A percentile compares a stretch with the other conserved stretches of the same genome.
phyloP scores from a whole-genome alignment of 148 eudicot species.

The Cornus florida region DNA sequence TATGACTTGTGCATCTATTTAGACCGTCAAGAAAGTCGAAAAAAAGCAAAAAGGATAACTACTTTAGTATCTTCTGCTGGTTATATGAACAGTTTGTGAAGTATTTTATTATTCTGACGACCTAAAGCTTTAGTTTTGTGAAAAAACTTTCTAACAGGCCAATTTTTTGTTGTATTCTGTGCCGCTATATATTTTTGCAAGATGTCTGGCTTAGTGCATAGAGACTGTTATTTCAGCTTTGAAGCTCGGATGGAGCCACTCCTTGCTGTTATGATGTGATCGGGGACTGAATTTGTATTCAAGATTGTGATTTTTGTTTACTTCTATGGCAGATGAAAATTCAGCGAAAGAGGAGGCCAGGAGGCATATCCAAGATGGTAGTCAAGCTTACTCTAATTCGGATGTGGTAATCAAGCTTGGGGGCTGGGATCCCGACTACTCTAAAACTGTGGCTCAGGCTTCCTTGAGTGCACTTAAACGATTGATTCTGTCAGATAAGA shows the following conservation, averaged over 20 bases:
- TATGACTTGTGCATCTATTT: too few relatives aligned
- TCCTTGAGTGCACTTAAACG: conserved; percentile 88
- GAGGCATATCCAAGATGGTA: conserved; percentile 50
- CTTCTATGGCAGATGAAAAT: conserved; percentile 60
- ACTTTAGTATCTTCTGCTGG: too few relatives aligned
- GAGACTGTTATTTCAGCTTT: not conserved
- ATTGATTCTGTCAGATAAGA: conserved; percentile 75
- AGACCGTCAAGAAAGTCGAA: too few relatives aligned
- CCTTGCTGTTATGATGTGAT: not conserved
- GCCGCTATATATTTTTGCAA: not conserved
- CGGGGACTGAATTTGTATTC: too few relatives aligned
- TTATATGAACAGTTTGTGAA: too few relatives aligned
- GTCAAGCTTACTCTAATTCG: conserved; percentile 75
- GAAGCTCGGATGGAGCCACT: not conserved
- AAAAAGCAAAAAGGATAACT: too few relatives aligned
- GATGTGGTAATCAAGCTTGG: conserved; percentile 91
- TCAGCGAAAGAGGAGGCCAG: conserved; percentile 85
- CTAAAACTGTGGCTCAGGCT: conserved; percentile 85
- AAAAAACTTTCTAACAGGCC: not conserved
- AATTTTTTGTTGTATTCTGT: not conserved
- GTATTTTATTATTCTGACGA: too few relatives aligned
- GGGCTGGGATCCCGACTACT: conserved; percentile 77
- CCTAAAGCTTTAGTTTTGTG: too few relatives aligned
- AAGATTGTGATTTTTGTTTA: conserved; percentile 1
- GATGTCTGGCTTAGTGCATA: not conserved